Conservation (phyloP, 768 basidiomycete species). For the Naematelia encephala region DNA sequence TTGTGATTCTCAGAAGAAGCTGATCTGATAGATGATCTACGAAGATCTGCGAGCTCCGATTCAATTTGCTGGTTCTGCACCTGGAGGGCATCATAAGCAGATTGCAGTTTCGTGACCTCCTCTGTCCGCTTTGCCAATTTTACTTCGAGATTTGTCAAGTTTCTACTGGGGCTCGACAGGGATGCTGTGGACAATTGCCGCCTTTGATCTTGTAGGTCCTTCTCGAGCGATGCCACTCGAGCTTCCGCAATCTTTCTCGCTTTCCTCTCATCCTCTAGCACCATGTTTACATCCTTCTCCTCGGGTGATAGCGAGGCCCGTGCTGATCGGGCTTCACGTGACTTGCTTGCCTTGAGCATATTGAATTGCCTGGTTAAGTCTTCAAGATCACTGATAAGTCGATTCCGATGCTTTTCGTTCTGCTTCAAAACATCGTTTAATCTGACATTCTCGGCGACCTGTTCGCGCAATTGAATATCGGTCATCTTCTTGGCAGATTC, state of each 20-base stretch:
- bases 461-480: slow-evolving; percentile 80
- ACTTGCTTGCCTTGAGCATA: slow-evolving; percentile 37
- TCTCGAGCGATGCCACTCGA: slow-evolving; percentile 45
- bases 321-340: slow-evolving; percentile 32
- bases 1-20: background rate
- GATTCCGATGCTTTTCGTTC: slow-evolving; percentile 74
- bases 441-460: slow-evolving; percentile 71
- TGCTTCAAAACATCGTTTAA: slow-evolving; percentile 74
- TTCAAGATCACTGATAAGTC: slow-evolving; percentile 74
- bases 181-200: slow-evolving; percentile 28
- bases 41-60: slow-evolving; percentile 28
- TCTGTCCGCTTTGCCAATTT: slow-evolving; percentile 26
- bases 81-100: slow-evolving; percentile 22
- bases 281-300: slow-evolving; percentile 63
- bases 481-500: slow-evolving; percentile 94
- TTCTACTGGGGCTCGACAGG: slow-evolving; percentile 1
- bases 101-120: slow-evolving; percentile 19
- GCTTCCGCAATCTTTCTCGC: slow-evolving; percentile 60
- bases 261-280: slow-evolving; percentile 66
- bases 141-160: slow-evolving; percentile 8
- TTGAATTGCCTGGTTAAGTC: slow-evolving; percentile 74
- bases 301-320: slow-evolving; percentile 51
- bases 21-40: slow-evolving; percentile 11
- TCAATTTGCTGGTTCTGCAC: slow-evolving; percentile 24
- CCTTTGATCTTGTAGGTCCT: slow-evolving; percentile 53